phyloP scores from a whole-genome alignment of 2,329 filamentous ascomycete species.

The Hypoxylon sp. region DNA sequence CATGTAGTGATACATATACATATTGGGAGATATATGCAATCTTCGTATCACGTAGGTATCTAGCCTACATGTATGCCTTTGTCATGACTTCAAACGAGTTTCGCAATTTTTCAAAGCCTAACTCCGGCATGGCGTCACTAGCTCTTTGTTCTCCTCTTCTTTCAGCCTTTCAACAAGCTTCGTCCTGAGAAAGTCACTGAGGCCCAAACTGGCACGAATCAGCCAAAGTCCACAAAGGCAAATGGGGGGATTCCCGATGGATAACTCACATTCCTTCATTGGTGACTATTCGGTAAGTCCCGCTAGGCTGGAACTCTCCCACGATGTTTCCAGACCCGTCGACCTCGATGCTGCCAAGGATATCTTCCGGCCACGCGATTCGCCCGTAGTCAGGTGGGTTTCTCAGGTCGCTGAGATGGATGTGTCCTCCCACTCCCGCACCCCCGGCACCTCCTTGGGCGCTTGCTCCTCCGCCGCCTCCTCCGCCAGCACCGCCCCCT shows the following conservation, averaged over 20 bases:
- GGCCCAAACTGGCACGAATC: constrained; percentile 61
- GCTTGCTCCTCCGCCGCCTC: constrained; percentile 69
- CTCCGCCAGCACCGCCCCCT: constrained; percentile 60
- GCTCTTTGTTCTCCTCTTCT: constrained; percentile 63
- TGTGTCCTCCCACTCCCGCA: constrained; percentile 72
- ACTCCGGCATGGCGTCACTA: not conserved
- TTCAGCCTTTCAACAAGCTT: constrained; percentile 69
- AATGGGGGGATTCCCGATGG: not conserved
- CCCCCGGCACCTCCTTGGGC: constrained; percentile 74
- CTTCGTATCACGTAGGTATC: not conserved
- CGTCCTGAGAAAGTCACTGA: constrained; percentile 68
- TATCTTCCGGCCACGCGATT: constrained; percentile 79
- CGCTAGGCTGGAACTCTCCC: constrained; percentile 71
- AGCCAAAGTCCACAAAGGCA: constrained; percentile 22
- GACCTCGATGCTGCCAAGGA: constrained; percentile 77
- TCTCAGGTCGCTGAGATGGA: constrained; percentile 75
- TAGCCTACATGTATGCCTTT: not conserved
- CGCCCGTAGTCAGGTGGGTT: constrained; percentile 77
- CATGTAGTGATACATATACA: not conserved
- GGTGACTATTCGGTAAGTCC: constrained; percentile 75
- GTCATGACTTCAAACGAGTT: not conserved
- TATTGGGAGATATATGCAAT: not conserved
- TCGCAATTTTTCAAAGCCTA: not conserved
- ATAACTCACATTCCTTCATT: constrained; percentile 76
- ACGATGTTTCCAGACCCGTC: constrained; percentile 70